Base-by-base conservation (phyloP, 2,329 filamentous ascomycete species). In the Boeremia exigua region DNA sequence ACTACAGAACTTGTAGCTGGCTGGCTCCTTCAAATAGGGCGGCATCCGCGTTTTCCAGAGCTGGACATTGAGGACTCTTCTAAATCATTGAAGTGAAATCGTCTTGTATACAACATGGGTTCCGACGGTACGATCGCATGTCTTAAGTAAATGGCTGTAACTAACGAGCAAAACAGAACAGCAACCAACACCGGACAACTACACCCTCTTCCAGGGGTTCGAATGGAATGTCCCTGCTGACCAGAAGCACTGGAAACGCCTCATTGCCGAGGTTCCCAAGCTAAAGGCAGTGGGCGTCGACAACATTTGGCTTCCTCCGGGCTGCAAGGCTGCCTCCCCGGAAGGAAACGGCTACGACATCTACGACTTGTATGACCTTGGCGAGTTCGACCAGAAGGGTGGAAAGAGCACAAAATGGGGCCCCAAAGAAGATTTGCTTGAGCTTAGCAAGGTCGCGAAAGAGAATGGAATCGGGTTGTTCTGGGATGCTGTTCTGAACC, bases 351-450 rank as follows among this genome's bases (percentile, higher is more conserved):
- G 88, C 58, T 82, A 81, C 66, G 79, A 82, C 51, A 73, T 80
- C 34, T 91, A 90, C 67, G 88, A 91, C 67, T 74, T 91, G 12
- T 89, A 86, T 63, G 87, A 89, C 58, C 73, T 89, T 2, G 88
- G 88, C 29, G 88, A 91, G 68, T 91, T 91, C 63, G 84, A 90
- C 37, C 87, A 90, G 67, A 91, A 91, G 69, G 86, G 86, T 15
- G 71, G 78, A 0, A 75, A 75, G 5, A 76, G 78, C 2, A 91
- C 88, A 1, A 91, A 90, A 79, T 92, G 88, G 88, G 88, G 88
- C 2, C 77, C 79, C 1, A 86, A 85, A 65, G 80, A 84, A 39
- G 86, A 90, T 51, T 75, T 91, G 14, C 61, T 82, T 2, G 76
- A 79, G 15, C 71, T 91, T 43, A 75, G 78, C 2, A 72, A 78